Evolutionary conservation across 305 asterid genomes (phyloP).

Genomic region (Fraxinus albicans): DNA sequence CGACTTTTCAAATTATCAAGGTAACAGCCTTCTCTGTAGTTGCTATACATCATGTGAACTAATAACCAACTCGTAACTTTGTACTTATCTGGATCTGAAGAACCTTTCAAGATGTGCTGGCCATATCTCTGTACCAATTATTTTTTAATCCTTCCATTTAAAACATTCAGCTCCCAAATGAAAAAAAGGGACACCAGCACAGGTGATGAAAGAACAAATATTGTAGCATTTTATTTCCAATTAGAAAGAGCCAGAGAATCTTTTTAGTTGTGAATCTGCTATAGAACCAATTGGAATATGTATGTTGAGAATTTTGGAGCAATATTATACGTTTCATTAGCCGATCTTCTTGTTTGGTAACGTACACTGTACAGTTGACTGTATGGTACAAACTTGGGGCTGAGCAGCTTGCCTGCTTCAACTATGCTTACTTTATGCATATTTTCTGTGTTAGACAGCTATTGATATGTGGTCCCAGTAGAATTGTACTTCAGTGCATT

Average conservation of each 20-base stretch:
- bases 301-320: neutral
- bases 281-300: neutral
- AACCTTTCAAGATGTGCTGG: neutral
- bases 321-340: neutral
- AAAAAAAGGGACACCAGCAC: neutral
- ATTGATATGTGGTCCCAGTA: neutral
- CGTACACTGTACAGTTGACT: neutral
- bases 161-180: neutral
- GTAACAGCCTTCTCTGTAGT: neutral
- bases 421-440: neutral
- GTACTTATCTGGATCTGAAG: neutral
- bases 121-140: neutral
- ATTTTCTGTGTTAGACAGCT: constrained; percentile 5
- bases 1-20: neutral
- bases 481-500: neutral
- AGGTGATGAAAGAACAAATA: neutral
- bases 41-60: neutral
- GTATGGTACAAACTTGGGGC: neutral
- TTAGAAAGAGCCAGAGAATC: neutral
- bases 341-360: neutral
- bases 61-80: neutral
- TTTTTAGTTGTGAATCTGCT: neutral
- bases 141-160: neutral
- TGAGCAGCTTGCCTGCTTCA: neutral
- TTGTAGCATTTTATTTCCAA: neutral